These are phyloP conservation scores for Malus hybrid DNA, from an alignment of 331 rosid species.

Conservation along the genomic window DNA sequence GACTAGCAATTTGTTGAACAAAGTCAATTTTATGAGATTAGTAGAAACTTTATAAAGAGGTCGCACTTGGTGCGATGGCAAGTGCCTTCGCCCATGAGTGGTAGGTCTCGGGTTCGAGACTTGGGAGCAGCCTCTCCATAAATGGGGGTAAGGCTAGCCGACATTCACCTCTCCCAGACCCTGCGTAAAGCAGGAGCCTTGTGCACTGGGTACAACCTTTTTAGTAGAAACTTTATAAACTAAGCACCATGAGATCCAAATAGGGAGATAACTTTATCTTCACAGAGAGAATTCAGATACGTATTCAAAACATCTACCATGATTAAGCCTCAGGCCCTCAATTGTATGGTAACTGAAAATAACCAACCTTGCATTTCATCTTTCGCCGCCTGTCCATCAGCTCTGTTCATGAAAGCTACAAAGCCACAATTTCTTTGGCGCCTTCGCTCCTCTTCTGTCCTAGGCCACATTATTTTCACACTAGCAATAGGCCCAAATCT, in stretches of 20 bases:
- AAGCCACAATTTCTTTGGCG: slow-evolving; percentile 99
- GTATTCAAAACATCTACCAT: neutral
- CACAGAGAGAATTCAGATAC: neutral
- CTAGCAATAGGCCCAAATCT: slow-evolving; percentile 99
- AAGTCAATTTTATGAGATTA: neutral
- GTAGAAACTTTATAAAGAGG: neutral
- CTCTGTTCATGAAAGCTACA: slow-evolving; percentile 99
- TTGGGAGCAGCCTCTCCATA: too few relatives aligned
- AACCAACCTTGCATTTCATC: slow-evolving; percentile 98
- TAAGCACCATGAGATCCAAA: neutral
- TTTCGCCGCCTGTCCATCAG: slow-evolving; percentile 98
- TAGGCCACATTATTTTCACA: slow-evolving; percentile 99
- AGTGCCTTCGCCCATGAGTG: too few relatives aligned
- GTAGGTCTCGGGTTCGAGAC: too few relatives aligned
- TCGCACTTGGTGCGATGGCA: too few relatives aligned
- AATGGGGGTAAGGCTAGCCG: too few relatives aligned
- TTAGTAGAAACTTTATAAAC: neutral
- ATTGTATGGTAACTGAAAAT: neutral
- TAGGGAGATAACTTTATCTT: neutral
- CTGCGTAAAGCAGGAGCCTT: too few relatives aligned
- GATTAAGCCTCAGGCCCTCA: neutral
- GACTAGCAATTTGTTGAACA: neutral
- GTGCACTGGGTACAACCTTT: too few relatives aligned
- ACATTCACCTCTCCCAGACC: too few relatives aligned
- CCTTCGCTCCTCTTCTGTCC: slow-evolving; percentile 98